These are phyloP conservation scores for Osmanthus fragrans DNA, from an alignment of 257 asterid genomes.

Conservation along the genomic window DNA sequence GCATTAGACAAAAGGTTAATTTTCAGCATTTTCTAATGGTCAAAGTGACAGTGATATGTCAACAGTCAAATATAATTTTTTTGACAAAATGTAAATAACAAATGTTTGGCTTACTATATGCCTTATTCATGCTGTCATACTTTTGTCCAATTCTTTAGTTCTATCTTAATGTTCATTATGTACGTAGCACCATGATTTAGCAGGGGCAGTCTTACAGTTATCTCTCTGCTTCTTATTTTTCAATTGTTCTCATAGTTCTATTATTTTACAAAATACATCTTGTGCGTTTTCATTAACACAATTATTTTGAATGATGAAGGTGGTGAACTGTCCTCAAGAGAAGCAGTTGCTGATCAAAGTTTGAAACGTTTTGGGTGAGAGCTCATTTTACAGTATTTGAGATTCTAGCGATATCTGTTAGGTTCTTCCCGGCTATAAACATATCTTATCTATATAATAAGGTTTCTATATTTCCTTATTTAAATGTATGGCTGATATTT, in stretches of 20 bases:
- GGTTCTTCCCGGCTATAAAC: conserved; percentile 3
- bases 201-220: neutral
- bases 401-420: neutral
- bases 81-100: neutral
- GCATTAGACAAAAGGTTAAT: neutral
- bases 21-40: neutral
- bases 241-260: conserved; percentile 1
- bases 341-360: conserved; percentile 27
- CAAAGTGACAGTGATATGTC: neutral
- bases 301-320: conserved; percentile 41
- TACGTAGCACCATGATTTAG: neutral
- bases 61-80: neutral
- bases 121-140: neutral
- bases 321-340: conserved; percentile 35
- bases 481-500: neutral
- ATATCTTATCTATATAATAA: neutral
- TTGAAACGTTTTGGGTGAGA: conserved; percentile 48
- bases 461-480: neutral
- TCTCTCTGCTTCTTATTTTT: neutral
- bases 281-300: conserved; percentile 17
- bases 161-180: neutral
- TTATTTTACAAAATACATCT: conserved; percentile 1
- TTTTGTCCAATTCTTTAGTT: neutral
- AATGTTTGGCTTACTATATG: neutral
- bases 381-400: neutral